Conservation (phyloP, 345 rosid species). For the Mercurialis annua region DNA sequence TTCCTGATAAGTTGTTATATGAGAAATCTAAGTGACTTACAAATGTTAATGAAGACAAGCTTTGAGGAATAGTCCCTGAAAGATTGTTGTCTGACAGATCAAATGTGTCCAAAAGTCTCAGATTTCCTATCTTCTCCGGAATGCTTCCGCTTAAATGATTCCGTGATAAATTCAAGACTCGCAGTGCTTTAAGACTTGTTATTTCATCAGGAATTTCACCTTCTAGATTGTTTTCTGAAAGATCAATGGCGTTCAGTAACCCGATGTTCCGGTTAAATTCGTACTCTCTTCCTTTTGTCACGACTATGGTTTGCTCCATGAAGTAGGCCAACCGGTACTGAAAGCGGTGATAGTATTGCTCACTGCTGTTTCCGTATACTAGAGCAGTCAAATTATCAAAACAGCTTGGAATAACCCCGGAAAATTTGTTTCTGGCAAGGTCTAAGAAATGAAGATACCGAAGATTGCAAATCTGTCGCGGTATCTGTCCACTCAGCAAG, state of each 20-base stretch:
- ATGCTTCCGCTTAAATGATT: slow-evolving; percentile 15
- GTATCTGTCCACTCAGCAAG: slow-evolving; percentile 11
- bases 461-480: slow-evolving; percentile 12
- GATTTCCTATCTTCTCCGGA: slow-evolving; percentile 14
- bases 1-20: slow-evolving; percentile 25
- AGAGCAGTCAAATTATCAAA: slow-evolving; percentile 11
- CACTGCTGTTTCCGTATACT: slow-evolving; percentile 7
- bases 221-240: slow-evolving; percentile 11
- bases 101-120: slow-evolving; percentile 13
- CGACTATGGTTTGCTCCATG: slow-evolving; percentile 4
- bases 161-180: slow-evolving; percentile 12
- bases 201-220: slow-evolving; percentile 20
- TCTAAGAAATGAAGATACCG: slow-evolving; percentile 13
- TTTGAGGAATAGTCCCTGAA: slow-evolving; percentile 5
- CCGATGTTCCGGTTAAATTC: slow-evolving; percentile 2
- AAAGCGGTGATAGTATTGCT: background rate
- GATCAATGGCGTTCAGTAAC: slow-evolving; percentile 8
- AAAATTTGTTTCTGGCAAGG: slow-evolving; percentile 11
- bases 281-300: slow-evolving; percentile 14
- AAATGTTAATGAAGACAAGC: slow-evolving; percentile 19
- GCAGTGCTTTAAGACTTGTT: slow-evolving; percentile 5
- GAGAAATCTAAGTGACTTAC: slow-evolving; percentile 26
- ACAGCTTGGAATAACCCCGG: slow-evolving; percentile 17
- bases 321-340: slow-evolving; percentile 8
- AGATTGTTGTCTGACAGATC: slow-evolving; percentile 16